Base-by-base conservation (phyloP, 2,329 filamentous ascomycete species). In the Colletotrichum chlorophyti region DNA sequence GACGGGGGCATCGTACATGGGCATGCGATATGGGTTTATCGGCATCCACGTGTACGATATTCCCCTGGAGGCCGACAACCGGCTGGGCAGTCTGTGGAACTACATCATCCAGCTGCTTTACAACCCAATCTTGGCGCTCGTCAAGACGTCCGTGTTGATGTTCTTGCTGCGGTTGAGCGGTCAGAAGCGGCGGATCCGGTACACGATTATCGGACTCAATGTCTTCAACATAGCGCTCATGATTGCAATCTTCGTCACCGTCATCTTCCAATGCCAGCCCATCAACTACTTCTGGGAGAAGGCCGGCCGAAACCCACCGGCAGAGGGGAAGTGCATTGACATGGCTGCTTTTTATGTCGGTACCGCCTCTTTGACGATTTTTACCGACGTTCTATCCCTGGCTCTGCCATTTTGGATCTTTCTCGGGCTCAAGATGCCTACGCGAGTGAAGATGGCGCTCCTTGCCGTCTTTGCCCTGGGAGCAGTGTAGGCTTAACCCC, bases 181-280 rank as follows among this genome's bases (percentile, higher is more conserved):
- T 17, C 68, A 71, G 52, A 71, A 70, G 55, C 53, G 63, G 10
- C 58, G 65, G 26, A 62, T 72, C 6, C 68, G 69, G 4, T 54
- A 40, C n/a, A 14, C 51, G n/a, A 60, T 76, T 53, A 58, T 68
- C 43, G 66, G 60, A 17, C 58, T 76, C 53, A 67, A 75, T 65
- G 60, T 63, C 27, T 63, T 76, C 61, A 79, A 77, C 51, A 55
- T 68, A 2, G 58, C 68, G 0, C 68, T 76, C 32, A 69, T 72
- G 26, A 63, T 74, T 3, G 68, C 71, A 24, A 69, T 76, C 10
- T 74, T 78, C 58, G 64, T 76, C 42, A 69, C 68, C 2, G 69
- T 71, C 17, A 47, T 77, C 3, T 74, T 79, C 49, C 75, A 79
- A 49, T 79, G 77, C 60, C 66, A 64, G n/a, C 75, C 74, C 2